phyloP scores from a whole-genome alignment of 2,329 filamentous ascomycete species.

The Dothideomycetes sp. region DNA sequence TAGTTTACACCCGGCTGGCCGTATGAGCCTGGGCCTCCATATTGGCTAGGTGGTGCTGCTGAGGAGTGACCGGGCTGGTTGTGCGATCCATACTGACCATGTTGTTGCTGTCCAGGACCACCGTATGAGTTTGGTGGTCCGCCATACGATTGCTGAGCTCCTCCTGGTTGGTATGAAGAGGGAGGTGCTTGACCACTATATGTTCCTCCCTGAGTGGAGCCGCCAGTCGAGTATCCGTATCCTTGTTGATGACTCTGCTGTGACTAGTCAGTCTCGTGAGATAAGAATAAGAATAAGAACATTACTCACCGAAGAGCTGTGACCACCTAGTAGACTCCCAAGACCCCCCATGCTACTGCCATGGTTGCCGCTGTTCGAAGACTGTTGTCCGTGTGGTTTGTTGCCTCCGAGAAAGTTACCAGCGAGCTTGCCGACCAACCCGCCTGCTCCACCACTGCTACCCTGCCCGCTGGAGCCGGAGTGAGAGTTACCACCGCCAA shows the following conservation, averaged over 20 bases:
- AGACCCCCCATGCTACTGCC: slow-evolving; percentile 16
- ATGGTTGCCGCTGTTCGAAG: background rate
- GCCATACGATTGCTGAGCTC: slow-evolving; percentile 19
- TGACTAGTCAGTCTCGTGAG: background rate
- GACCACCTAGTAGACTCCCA: slow-evolving; percentile 12
- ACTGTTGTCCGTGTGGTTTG: slow-evolving; percentile 14
- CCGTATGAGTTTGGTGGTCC: slow-evolving; percentile 10
- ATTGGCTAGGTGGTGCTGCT: slow-evolving; percentile 18
- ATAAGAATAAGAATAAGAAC: background rate
- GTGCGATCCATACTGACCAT: slow-evolving; percentile 15
- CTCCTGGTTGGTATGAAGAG: slow-evolving; percentile 25
- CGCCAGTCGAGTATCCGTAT: slow-evolving; percentile 30
- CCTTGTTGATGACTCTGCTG: slow-evolving; percentile 16
- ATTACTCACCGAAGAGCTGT: slow-evolving; percentile 15
- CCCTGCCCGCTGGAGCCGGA: slow-evolving; percentile 12
- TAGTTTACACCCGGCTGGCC: slow-evolving; percentile 14
- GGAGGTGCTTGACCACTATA: slow-evolving; percentile 30
- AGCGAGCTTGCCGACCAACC: slow-evolving; percentile 19
- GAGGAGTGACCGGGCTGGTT: slow-evolving; percentile 19
- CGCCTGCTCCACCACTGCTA: slow-evolving; percentile 15
- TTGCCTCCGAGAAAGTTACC: slow-evolving; percentile 17
- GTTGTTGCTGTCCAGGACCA: slow-evolving; percentile 16
- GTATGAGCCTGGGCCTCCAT: slow-evolving; percentile 16
- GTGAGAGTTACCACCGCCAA: slow-evolving; percentile 22
- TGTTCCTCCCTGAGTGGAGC: slow-evolving; percentile 21